Base-by-base conservation (phyloP, 2,329 filamentous ascomycete species). In the Scytalidium lignicola region DNA sequence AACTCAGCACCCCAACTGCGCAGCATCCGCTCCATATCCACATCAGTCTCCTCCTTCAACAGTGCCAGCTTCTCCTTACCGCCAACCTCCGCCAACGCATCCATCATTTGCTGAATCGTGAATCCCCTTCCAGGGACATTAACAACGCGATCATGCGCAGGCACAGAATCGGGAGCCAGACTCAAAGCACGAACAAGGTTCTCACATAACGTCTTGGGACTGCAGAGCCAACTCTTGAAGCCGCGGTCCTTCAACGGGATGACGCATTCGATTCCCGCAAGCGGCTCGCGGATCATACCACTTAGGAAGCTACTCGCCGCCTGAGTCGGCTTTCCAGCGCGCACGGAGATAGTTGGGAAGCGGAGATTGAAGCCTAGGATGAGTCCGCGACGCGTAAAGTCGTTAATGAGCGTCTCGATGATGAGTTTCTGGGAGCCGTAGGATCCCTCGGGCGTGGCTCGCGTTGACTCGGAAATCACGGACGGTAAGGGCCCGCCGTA, bases 391-490 rank as follows among this genome's bases (percentile, higher is more conserved):
- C 82, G 69, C 5, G 74, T 76, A 58, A 77, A 79, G 45, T 82
- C 79, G 56, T 80, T 80, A 50, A 82, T 63, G 3, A 81, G 63
- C 1, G 72, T 73, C 62, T 85, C 81, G 47, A 78, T 74, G 55
- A 84, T 80, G 46, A 84, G 68, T 62, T 85, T 85, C 60, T 83
- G 74, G 0, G 76, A 74, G 3, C 82, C 82, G 55, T 85, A 85
- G 5, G 73, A 77, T 13, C 73, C 74, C 52, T 80, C 72, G 0
- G 80, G 80, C 19, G 74, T 78, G 1, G 79, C 74, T 32, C 67
- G 60, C 15, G 71, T 64, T 3, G 62, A 69, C 51, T 73, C 67
- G 12, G 69, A 71, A 1, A 79, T 71, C 3, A 76, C 64, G 10
- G 69, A 68, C 1, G 76, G 73, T 1, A 76, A 66, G 1, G 73